Evolutionary conservation across 768 basidiomycete genomes (phyloP).

Genomic region (Gloeophyllum trabeum): DNA sequence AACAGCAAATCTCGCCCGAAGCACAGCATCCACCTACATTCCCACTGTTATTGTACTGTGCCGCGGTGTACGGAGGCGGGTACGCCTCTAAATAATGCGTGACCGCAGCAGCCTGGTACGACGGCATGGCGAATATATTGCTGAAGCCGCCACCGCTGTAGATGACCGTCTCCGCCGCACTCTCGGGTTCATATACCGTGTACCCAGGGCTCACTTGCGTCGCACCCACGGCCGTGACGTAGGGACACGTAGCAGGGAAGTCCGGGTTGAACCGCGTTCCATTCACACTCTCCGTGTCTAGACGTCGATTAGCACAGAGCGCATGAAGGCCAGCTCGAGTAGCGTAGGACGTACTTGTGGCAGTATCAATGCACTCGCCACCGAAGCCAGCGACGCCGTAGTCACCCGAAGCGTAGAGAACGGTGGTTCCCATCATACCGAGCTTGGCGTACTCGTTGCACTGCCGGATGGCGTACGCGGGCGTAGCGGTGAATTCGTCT

Average conservation of each 20-base stretch:
- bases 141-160: constrained; percentile 30
- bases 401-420: constrained; percentile 34
- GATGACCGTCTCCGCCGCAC: constrained; percentile 24
- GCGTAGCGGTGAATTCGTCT: constrained; percentile 8
- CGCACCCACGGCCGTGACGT: constrained; percentile 23
- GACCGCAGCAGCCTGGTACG: constrained; percentile 21
- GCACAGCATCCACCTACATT: constrained; percentile 7
- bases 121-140: constrained; percentile 25
- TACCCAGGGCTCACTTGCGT: constrained; percentile 23
- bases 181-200: constrained; percentile 23
- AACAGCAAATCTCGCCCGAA: not conserved
- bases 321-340: not conserved
- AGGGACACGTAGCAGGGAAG: constrained; percentile 34
- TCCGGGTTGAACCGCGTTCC: constrained; percentile 26
- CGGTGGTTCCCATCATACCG: constrained; percentile 22
- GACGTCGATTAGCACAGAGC: not conserved
- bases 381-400: constrained; percentile 27
- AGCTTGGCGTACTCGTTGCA: constrained; percentile 17
- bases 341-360: constrained; percentile 10
- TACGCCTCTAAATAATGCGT: constrained; percentile 16
- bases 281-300: constrained; percentile 15
- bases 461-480: constrained; percentile 11
- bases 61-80: constrained; percentile 21
- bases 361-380: constrained; percentile 19
- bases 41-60: constrained; percentile 22